Evolutionary conservation across 2,329 filamentous ascomycete genomes (phyloP).

Genomic region (Fusarium foetens): DNA sequence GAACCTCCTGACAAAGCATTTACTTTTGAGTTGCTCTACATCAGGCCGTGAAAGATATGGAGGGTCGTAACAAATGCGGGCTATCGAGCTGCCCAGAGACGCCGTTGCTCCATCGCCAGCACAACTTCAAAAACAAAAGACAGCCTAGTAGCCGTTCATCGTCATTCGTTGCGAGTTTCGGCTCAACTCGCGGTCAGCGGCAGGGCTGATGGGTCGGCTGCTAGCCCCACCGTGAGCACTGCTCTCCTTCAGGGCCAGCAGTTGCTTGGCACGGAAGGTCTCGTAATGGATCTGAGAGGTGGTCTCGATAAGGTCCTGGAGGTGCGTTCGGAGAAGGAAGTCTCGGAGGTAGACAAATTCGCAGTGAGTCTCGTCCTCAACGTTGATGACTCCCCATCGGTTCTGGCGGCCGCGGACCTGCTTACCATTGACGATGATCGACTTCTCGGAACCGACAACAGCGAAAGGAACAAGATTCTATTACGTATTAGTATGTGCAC

Average conservation of each 20-base stretch:
- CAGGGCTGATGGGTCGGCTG: constrained; percentile 88
- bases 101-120: constrained; percentile 49
- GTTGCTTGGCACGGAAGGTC: constrained; percentile 99
- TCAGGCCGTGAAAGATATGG: constrained; percentile 47
- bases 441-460: constrained; percentile 97
- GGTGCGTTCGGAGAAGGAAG: constrained; percentile 97
- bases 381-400: constrained; percentile 99
- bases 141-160: constrained; percentile 93
- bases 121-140: constrained; percentile 45
- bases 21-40: constrained; percentile 44
- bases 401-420: constrained; percentile 98
- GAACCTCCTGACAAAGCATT: constrained; percentile 38
- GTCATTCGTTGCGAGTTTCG: constrained; percentile 96
- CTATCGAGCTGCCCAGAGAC: constrained; percentile 48
- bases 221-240: constrained; percentile 85
- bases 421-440: constrained; percentile 96
- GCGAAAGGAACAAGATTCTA: constrained; percentile 96
- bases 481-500: constrained; percentile 48
- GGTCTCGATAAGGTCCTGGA: constrained; percentile 98
- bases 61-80: constrained; percentile 47
- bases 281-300: constrained; percentile 99
- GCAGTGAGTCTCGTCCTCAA: constrained; percentile 99
- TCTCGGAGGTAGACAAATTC: constrained; percentile 99
- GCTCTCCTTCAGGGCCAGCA: constrained; percentile 97
- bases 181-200: constrained; percentile 95